A percentile compares a stretch with the other conserved stretches of the same genome.
These are phyloP conservation scores for Mucor sp. DNA, from an alignment of 371 early-diverging fungal genomes.

Conservation along the genomic window DNA sequence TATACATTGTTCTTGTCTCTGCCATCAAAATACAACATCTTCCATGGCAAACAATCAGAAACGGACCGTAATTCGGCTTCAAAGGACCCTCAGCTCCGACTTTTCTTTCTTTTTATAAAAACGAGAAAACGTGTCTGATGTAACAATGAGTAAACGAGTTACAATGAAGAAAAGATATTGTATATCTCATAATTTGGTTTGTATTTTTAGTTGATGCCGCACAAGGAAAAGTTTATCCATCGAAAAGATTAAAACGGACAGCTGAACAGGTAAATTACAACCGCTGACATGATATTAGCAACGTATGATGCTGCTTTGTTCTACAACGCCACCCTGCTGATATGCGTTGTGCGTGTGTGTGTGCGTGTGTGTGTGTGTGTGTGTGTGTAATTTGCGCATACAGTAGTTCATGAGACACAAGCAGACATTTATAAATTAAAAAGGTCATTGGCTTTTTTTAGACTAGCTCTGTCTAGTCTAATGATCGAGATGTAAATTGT, in stretches of 20 bases:
- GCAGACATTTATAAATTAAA: not conserved
- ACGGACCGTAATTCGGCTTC: slow-evolving; percentile 6
- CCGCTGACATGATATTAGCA: not conserved
- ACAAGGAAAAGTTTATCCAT: not conserved
- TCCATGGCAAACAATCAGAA: not conserved
- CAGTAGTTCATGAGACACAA: not conserved
- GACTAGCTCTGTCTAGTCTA: not conserved
- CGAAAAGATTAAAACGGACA: not conserved
- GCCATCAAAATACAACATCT: too few species aligned
- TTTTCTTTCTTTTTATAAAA: not conserved
- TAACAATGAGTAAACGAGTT: slow-evolving; percentile 7
- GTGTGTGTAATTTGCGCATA: not conserved
- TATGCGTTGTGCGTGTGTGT: not conserved
- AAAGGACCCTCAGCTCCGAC: not conserved
- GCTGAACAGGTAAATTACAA: not conserved
- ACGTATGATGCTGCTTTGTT: not conserved
- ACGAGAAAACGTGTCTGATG: slow-evolving; percentile 15
- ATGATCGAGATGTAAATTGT: not conserved
- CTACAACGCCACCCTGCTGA: not conserved
- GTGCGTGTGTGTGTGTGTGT: not conserved
- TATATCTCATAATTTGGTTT: not conserved
- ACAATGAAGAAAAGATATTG: not conserved
- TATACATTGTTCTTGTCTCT: not conserved
- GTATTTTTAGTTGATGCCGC: not conserved
- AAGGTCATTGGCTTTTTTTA: not conserved